Percentiles rank a stretch among this genome's conserved stretches.
These are phyloP conservation scores for Pseudotsuga menziesii DNA, from an alignment of 75 land plant genomes.

Conservation along the genomic window DNA sequence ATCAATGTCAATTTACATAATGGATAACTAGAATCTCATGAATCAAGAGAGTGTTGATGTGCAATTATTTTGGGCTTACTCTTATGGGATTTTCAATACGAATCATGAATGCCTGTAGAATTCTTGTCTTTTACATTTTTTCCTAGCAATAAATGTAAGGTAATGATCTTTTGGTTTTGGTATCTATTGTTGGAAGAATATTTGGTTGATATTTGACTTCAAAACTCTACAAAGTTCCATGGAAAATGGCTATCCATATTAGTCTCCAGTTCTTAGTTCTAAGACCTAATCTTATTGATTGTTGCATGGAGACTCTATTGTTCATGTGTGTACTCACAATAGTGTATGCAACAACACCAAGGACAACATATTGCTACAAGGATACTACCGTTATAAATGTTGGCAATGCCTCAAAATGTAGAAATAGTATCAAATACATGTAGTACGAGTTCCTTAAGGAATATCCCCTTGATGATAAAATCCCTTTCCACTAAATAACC, in stretches of 20 bases:
- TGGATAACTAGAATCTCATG: too few species aligned
- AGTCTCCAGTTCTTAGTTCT: conserved; percentile 20
- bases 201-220: too few species aligned
- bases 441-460: conserved; percentile 12
- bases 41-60: too few species aligned
- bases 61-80: too few species aligned
- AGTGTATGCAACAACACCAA: conserved; percentile 34
- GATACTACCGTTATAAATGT: conserved; percentile 18
- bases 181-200: too few species aligned
- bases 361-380: conserved; percentile 23
- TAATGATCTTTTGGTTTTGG: too few species aligned
- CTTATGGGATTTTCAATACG: too few species aligned
- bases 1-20: too few species aligned
- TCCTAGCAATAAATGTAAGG: too few species aligned
- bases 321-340: conserved; percentile 32
- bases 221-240: conserved; percentile 3
- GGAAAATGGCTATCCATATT: conserved; percentile 28
- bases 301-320: conserved; percentile 20
- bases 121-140: too few species aligned
- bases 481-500: conserved; percentile 29
- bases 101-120: too few species aligned
- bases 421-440: conserved; percentile 18
- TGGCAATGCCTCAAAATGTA: conserved; percentile 17
- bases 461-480: conserved; percentile 24
- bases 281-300: conserved; percentile 22